Percentiles rank a stretch among this genome's conserved stretches.
Conservation (phyloP, 164 flowering plant genomes). For the Buxus sempervirens region DNA sequence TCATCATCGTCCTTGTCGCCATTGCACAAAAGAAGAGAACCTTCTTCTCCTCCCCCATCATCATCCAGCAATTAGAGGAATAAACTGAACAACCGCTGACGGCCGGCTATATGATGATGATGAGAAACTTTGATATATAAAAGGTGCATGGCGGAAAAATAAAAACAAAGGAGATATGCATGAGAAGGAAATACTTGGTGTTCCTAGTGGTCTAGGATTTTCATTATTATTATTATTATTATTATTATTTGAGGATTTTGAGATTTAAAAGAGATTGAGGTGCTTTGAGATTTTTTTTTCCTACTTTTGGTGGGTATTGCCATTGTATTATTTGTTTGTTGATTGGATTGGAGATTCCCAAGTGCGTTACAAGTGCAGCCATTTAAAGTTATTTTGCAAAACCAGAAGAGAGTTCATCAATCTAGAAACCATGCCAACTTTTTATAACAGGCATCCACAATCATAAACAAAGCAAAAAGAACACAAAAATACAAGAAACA, state of each 20-base stretch:
- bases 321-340: conserved; percentile 30
- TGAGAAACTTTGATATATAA: no score
- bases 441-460: no score
- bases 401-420: no score
- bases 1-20: conserved; percentile 41
- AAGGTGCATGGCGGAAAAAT: conserved; percentile 4
- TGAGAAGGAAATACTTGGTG: conserved; percentile 23
- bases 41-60: no score
- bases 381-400: no score
- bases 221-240: no score
- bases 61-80: conserved; percentile 70
- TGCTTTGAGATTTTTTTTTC: conserved; percentile 15
- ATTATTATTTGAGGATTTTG: conserved; percentile 28
- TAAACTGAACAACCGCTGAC: conserved; percentile 47
- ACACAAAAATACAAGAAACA: no score
- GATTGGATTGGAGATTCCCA: conserved; percentile 75
- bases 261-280: conserved; percentile 24
- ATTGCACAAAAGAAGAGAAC: no score
- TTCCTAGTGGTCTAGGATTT: conserved; percentile 29
- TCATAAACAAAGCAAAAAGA: no score
- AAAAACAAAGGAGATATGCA: conserved; percentile 3
- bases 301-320: conserved; percentile 25
- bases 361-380: no score
- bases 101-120: no score
- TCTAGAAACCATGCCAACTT: no score